Evolutionary conservation across 1,139 yeast species (phyloP), one percentile per base, ranked within the genome.

Genomic region (Pichia sp.): DNA sequence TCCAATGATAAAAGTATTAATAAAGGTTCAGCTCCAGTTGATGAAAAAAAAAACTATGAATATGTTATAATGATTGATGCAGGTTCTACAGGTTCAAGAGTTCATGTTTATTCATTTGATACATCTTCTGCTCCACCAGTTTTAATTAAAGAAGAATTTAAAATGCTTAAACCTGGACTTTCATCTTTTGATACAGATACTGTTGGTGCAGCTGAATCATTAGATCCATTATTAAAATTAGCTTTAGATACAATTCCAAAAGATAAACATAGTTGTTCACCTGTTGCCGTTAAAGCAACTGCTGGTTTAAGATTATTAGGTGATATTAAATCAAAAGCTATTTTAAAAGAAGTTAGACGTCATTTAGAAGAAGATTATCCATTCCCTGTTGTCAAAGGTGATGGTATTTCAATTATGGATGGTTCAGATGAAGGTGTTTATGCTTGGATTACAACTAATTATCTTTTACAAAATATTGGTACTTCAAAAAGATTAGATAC

Each of bases 371-470:
- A 69, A 2, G 81, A 86, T 53, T 92, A 78, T 63, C 97, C 97
- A 42, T 94, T 92, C 69, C 84, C 96, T 1, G 89, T 92, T 36
- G 95, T 89, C 40, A 76, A 73, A 9, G 87, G 82, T 41, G 85
- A 87, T 49, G 97, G 97, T 47, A 74, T 92, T 48, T 75, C 90
- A 10, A 84, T 92, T 57, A 90, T 92, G 97, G 92, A 86, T 48
- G 98, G 98, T 55, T 82, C 79, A 51, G 96, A 90, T 58, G 98
- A 92, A 69, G 99, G 98, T 63, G 97, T 92, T n/a, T 92, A 80
- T 60, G 98, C 98, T 1, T 92, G 99, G 99, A 84, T 92, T 62
- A 92, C 98, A 33, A 82, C 97, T 43, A 92, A 92, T 69, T 92
- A 82, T 64, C 70, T 92, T 53, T 74, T 92, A 55, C 97, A 97